Conservation (phyloP, 169 alveolate species). For the Neospora caninum region DNA sequence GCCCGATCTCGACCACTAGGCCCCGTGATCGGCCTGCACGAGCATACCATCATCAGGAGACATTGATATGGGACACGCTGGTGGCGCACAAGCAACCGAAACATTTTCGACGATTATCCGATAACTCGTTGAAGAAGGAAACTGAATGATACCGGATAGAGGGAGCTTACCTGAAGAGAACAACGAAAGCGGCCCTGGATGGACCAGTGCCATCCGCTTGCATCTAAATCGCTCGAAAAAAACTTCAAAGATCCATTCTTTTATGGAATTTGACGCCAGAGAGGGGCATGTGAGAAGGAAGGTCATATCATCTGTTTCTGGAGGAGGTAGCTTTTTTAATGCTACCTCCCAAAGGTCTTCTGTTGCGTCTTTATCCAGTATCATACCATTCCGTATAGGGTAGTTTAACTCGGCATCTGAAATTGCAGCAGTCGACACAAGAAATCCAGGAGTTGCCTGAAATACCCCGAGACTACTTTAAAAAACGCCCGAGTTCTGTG, state of each 20-base stretch:
- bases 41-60: neutral
- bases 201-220: slow-evolving; percentile 8
- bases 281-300: neutral
- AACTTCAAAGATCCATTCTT: neutral
- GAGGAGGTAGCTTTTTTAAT: neutral
- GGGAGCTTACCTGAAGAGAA: neutral
- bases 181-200: neutral
- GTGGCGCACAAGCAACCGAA: neutral
- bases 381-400: neutral
- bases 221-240: slow-evolving; percentile 11
- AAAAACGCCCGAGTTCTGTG: neutral
- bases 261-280: neutral
- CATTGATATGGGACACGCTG: neutral
- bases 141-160: neutral
- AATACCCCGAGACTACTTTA: no score
- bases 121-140: neutral
- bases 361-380: neutral
- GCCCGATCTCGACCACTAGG: slow-evolving; percentile 18
- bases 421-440: neutral
- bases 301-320: neutral
- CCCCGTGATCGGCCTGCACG: slow-evolving; percentile 18
- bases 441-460: neutral
- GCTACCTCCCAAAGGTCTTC: slow-evolving; percentile 22
- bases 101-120: neutral
- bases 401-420: neutral